Percentiles rank a stretch among this genome's conserved stretches.
Evolutionary conservation across 2,329 filamentous ascomycete genomes (phyloP).

Genomic region (Colletotrichum phormii): DNA sequence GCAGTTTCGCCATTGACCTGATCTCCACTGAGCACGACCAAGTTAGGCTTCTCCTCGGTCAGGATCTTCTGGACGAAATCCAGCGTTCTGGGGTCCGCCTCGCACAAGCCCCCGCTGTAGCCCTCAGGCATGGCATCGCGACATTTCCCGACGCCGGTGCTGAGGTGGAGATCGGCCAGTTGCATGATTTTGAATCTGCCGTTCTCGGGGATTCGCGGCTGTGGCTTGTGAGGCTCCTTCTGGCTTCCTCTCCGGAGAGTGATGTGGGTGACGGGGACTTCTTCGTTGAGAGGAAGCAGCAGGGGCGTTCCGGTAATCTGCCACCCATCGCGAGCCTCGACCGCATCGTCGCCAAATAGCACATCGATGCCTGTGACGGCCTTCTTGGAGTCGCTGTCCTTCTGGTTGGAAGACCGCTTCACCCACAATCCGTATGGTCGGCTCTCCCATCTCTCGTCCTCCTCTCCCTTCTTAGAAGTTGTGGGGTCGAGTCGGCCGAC

Average conservation of each 20-base stretch:
- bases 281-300: constrained; percentile 72
- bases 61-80: constrained; percentile 88
- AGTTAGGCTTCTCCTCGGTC: constrained; percentile 92
- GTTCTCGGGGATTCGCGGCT: constrained; percentile 84
- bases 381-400: constrained; percentile 79
- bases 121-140: constrained; percentile 85
- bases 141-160: constrained; percentile 87
- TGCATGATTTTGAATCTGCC: constrained; percentile 99
- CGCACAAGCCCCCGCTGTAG: constrained; percentile 81
- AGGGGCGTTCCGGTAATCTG: constrained; percentile 79
- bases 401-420: constrained; percentile 76
- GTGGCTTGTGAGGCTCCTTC: constrained; percentile 73
- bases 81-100: constrained; percentile 90
- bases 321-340: constrained; percentile 91
- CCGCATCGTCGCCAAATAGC: constrained; percentile 89
- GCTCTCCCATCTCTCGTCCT: constrained; percentile 79
- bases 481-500: constrained; percentile 79
- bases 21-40: constrained; percentile 92
- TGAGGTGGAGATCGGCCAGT: constrained; percentile 92
- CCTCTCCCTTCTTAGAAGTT: constrained; percentile 64
- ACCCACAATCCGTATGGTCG: constrained; percentile 85
- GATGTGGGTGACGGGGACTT: constrained; percentile 77
- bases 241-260: constrained; percentile 81
- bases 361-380: constrained; percentile 87
- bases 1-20: constrained; percentile 95